A percentile compares a stretch with the other conserved stretches of the same genome.
Evolutionary conservation across 148 eudicot genomes (phyloP).

Genomic region (Dianthus caryophyllus): DNA sequence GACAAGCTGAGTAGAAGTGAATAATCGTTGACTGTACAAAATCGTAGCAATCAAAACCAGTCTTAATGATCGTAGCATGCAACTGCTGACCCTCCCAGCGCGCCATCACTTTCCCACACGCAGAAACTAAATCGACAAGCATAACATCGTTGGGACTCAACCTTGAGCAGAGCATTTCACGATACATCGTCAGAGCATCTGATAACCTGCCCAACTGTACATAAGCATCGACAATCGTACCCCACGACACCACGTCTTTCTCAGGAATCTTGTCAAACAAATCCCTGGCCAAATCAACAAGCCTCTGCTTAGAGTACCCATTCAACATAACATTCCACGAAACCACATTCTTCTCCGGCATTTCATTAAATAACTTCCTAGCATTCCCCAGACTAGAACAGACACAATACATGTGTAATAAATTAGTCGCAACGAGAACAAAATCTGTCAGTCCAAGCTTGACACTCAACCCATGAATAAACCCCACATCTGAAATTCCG

Average conservation of each 20-base stretch:
- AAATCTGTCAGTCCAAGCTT: conserved; percentile 53
- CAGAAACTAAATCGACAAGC: conserved; percentile 67
- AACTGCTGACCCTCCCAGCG: conserved; percentile 64
- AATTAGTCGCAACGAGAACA: conserved; percentile 64
- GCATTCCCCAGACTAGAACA: conserved; percentile 49
- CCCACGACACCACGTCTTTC: conserved; percentile 82
- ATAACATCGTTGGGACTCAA: conserved; percentile 68
- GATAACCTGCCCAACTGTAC: conserved; percentile 40
- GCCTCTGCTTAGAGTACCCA: conserved; percentile 64
- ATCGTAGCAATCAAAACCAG: conserved; percentile 54
- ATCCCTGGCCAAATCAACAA: conserved; percentile 48
- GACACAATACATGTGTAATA: conserved; percentile 58
- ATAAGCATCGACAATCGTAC: conserved; percentile 68
- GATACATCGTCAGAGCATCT: conserved; percentile 62
- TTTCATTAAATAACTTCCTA: conserved; percentile 52
- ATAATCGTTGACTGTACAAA: conserved; percentile 71
- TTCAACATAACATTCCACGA: conserved; percentile 89
- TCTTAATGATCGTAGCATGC: conserved; percentile 47
- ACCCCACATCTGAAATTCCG: conserved; percentile 32
- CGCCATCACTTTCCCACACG: conserved; percentile 54
- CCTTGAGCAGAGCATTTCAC: conserved; percentile 45
- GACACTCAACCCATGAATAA: conserved; percentile 51
- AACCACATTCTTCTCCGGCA: conserved; percentile 66
- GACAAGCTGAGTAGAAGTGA: conserved; percentile 71
- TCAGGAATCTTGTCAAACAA: conserved; percentile 59